Conservation (phyloP, 2,329 filamentous ascomycete species). For the Elsinoe ampelina region DNA sequence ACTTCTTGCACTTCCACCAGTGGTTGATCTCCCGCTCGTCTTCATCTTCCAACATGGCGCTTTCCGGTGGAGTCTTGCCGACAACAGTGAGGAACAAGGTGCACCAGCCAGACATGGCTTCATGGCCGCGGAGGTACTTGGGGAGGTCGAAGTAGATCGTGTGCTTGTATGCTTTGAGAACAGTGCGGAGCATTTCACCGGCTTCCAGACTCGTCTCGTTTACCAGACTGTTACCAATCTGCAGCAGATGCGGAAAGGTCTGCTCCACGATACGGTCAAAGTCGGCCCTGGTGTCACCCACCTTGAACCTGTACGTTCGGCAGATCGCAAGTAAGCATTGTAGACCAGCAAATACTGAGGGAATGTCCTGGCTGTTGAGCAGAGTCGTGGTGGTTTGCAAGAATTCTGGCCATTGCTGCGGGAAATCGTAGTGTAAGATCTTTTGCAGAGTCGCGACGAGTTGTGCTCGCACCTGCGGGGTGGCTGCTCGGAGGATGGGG, state of each 20-base stretch:
- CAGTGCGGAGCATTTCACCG: constrained; percentile 90
- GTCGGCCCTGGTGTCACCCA: constrained; percentile 68
- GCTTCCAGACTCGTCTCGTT: constrained; percentile 89
- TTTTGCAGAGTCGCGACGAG: constrained; percentile 91
- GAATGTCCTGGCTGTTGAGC: constrained; percentile 74
- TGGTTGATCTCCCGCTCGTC: constrained; percentile 87
- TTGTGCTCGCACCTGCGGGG: constrained; percentile 74
- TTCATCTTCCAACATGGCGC: constrained; percentile 67
- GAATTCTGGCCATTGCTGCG: constrained; percentile 86
- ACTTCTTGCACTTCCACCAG: constrained; percentile 99
- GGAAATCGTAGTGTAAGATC: constrained; percentile 92
- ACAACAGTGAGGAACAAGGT: constrained; percentile 88
- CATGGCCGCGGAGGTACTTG: constrained; percentile 63
- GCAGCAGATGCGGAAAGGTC: constrained; percentile 78
- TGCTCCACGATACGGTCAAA: constrained; percentile 91
- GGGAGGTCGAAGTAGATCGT: constrained; percentile 90
- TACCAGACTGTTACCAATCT: constrained; percentile 79
- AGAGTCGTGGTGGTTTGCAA: constrained; percentile 87
- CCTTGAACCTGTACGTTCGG: constrained; percentile 90
- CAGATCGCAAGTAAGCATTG: constrained; percentile 93
- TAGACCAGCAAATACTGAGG: constrained; percentile 82
- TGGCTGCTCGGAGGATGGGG: constrained; percentile 71
- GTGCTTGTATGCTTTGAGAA: constrained; percentile 96
- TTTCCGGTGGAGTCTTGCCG: constrained; percentile 70
- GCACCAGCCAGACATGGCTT: constrained; percentile 89